Evolutionary conservation across 805 yeast genomes (phyloP).

Genomic region (Geotrichum ghanense): DNA sequence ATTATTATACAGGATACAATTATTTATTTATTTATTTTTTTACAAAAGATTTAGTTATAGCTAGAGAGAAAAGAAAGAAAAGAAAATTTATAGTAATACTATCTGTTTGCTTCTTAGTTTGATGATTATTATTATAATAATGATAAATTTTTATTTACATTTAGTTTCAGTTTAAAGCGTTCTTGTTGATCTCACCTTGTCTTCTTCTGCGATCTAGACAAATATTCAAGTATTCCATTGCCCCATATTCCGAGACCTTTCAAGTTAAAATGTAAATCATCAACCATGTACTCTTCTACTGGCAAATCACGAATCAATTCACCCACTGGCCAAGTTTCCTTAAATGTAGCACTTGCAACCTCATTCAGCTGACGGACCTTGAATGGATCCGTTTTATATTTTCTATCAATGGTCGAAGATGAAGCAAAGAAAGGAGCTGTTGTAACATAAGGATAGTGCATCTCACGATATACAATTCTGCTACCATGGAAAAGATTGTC

Average conservation of each 20-base stretch:
- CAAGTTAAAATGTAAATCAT: slow-evolving; percentile 7
- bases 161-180: no score
- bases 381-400: slow-evolving; percentile 8
- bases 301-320: slow-evolving; percentile 7
- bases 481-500: slow-evolving; percentile 5
- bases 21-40: background rate
- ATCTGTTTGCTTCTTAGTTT: no score
- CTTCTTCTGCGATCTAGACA: slow-evolving; percentile 4
- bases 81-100: background rate
- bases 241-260: slow-evolving; percentile 9
- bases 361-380: slow-evolving; percentile 8
- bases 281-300: slow-evolving; percentile 8
- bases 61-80: background rate
- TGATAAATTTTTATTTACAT: no score
- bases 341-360: slow-evolving; percentile 5
- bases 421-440: slow-evolving; percentile 7
- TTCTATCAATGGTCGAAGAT: slow-evolving; percentile 5
- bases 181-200: no score
- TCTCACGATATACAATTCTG: slow-evolving; percentile 7
- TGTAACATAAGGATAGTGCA: slow-evolving; percentile 8
- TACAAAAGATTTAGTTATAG: background rate
- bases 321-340: slow-evolving; percentile 9
- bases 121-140: no score
- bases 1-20: background rate
- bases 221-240: slow-evolving; percentile 7